Base-by-base conservation (phyloP, 805 yeast species). In the Zygosaccharomyces lentus region DNA sequence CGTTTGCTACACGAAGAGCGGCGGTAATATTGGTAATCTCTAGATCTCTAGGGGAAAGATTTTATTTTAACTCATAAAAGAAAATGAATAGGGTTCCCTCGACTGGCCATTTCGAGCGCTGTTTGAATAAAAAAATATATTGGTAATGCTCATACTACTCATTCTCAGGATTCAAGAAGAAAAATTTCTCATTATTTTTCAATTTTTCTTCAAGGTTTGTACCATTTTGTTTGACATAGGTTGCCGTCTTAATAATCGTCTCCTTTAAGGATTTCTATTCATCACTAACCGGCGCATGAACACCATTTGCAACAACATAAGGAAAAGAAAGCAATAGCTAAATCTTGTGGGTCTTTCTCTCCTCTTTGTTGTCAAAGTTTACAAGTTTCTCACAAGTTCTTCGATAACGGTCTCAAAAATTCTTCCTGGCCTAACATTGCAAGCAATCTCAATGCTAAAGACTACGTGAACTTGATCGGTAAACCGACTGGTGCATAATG, bases 21-120 rank as follows among this genome's bases (percentile, higher is more conserved):
- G 97, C 96, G 1, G 90, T 78, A 2, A 80, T 57, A 59, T 86
- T 84, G 35, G 93, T 74, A 9, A 84, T 70, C 23, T 83, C 84
- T 23, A 84, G 65, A 61, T 89, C 96, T 26, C 73, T 67, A 0
- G 75, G 59, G 0, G 91, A 78, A 2, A 87, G 69, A 26, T 50
- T 51, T 30, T 54, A 47, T 52, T 41, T 62, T 64, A 35, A 67
- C 70, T 43, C 60, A 49, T 38, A 55, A 65, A 34, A 49, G 56
- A 49, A 38, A 56, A 58, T 9, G 50, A 45, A 19, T 45, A 40
- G 49, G 54, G 67, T 62, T 64, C 59, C 57, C 19, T 50, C 17
- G 40, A 59, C 38, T 7, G 56, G 2, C 51, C 51, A 7, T 30
- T 47, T 9, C 69, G 67, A 9, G 40, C 52, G 2, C 38, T 23